Percentiles rank a stretch among this genome's conserved stretches.
These are phyloP conservation scores for Suillus clintonianus DNA, from an alignment of 768 basidiomycete species.

Conservation along the genomic window DNA sequence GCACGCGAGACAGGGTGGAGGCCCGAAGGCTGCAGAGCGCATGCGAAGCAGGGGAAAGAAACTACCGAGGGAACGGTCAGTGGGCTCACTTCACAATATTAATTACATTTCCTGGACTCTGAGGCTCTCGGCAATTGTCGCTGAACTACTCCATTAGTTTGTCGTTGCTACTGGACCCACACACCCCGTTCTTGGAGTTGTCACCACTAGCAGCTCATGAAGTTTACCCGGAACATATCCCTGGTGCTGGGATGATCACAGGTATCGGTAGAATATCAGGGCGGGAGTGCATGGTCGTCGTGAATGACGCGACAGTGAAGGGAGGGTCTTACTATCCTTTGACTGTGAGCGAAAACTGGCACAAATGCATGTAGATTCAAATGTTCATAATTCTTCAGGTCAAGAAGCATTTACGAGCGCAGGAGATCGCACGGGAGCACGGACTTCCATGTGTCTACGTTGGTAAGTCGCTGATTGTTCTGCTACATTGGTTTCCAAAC, in stretches of 20 bases:
- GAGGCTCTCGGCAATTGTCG: neutral
- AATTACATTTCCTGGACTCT: neutral
- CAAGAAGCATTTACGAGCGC: conserved; percentile 94
- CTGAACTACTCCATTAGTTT: conserved; percentile 47
- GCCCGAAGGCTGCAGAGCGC: conserved; percentile 69
- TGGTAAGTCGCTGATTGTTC: conserved; percentile 48
- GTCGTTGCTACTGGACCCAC: conserved; percentile 74
- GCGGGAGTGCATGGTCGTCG: conserved; percentile 82
- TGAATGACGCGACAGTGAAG: conserved; percentile 95
- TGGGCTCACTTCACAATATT: neutral
- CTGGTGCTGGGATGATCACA: conserved; percentile 89
- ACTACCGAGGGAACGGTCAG: conserved; percentile 79
- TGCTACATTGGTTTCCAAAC: neutral
- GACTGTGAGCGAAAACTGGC: conserved; percentile 48
- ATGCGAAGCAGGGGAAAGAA: conserved; percentile 81
- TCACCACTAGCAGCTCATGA: conserved; percentile 85
- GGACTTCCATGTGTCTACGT: conserved; percentile 89
- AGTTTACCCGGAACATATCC: conserved; percentile 79
- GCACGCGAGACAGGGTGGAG: conserved; percentile 68
- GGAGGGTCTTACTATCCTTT: conserved; percentile 92
- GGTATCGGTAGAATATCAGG: conserved; percentile 81
- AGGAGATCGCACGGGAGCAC: conserved; percentile 93
- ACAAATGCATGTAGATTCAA: neutral
- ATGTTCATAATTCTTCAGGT: conserved; percentile 46
- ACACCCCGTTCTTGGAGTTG: conserved; percentile 88